These are phyloP conservation scores for Chaetomium cochliodes DNA, from an alignment of 495 filamentous ascomycete genomes.

Conservation along the genomic window DNA sequence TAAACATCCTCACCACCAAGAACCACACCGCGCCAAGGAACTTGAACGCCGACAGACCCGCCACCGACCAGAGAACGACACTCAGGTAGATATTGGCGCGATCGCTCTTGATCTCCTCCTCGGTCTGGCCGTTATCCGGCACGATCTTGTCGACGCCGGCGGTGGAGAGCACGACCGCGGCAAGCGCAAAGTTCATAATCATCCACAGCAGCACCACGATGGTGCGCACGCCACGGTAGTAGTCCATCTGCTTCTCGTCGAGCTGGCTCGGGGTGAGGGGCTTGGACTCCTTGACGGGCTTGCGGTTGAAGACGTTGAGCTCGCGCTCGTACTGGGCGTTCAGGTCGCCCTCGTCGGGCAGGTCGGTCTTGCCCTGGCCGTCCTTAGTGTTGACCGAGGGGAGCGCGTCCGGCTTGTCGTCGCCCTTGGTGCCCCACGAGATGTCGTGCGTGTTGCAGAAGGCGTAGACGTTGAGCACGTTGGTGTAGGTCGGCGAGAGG, in stretches of 20 bases:
- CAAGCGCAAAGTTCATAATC: constrained; percentile 88
- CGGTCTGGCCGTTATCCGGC: constrained; percentile 38
- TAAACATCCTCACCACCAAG: constrained; percentile 86
- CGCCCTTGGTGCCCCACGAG: constrained; percentile 99
- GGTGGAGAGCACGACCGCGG: constrained; percentile 80
- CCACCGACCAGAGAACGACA: constrained; percentile 90
- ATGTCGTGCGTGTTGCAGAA: constrained; percentile 99
- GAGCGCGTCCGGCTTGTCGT: constrained; percentile 91
- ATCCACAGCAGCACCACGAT: constrained; percentile 94
- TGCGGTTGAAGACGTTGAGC: constrained; percentile 65
- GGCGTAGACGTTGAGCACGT: constrained; percentile 97
- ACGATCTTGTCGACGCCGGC: constrained; percentile 73
- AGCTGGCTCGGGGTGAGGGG: constrained; percentile 55
- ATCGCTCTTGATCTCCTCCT: constrained; percentile 46
- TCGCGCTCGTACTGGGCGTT: constrained; percentile 95
- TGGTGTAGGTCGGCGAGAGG: constrained; percentile 97
- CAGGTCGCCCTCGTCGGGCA: constrained; percentile 77
- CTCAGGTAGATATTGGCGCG: constrained; percentile 78
- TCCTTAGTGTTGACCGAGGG: constrained; percentile 80
- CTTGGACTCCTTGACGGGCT: constrained; percentile 66
- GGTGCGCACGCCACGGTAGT: constrained; percentile 94
- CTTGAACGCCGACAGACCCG: constrained; percentile 80
- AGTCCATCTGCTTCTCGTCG: constrained; percentile 88
- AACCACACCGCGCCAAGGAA: constrained; percentile 94
- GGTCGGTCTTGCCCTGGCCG: constrained; percentile 90